Conservation (phyloP, 805 yeast genomes). For the Saturnispora bothae region DNA sequence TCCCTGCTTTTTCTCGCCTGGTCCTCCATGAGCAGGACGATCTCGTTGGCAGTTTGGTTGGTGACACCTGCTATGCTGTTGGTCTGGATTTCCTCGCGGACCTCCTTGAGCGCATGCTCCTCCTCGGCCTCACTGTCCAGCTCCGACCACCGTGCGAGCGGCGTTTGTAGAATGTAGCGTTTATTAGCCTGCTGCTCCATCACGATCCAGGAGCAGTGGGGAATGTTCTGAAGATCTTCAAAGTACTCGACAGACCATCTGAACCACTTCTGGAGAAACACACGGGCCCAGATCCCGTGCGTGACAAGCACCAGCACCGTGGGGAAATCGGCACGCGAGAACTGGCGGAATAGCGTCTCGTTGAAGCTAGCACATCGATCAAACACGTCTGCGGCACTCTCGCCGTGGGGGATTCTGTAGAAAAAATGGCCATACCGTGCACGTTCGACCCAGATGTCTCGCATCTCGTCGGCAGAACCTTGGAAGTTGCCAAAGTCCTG, state of each 20-base stretch:
- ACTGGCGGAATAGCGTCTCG: slow-evolving; percentile 76
- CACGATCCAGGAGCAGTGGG: slow-evolving; percentile 72
- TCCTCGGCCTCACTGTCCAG: slow-evolving; percentile 25
- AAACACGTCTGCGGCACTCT: slow-evolving; percentile 91
- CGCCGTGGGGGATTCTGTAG: slow-evolving; percentile 87
- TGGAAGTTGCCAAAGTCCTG: slow-evolving; percentile 95
- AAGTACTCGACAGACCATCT: slow-evolving; percentile 87
- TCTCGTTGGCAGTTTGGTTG: slow-evolving; percentile 27
- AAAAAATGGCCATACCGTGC: slow-evolving; percentile 84
- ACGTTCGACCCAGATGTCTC: slow-evolving; percentile 69
- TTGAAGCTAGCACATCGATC: slow-evolving; percentile 87
- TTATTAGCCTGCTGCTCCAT: slow-evolving; percentile 53
- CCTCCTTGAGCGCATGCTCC: slow-evolving; percentile 17
- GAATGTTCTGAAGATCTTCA: slow-evolving; percentile 72
- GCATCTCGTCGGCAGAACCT: slow-evolving; percentile 66
- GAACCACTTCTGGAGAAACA: slow-evolving; percentile 89
- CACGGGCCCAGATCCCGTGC: slow-evolving; percentile 92
- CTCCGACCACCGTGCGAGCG: slow-evolving; percentile 64
- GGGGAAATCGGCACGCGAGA: slow-evolving; percentile 61
- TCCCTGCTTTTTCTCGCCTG: slow-evolving; percentile 17
- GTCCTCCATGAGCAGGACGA: slow-evolving; percentile 34
- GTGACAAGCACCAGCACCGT: slow-evolving; percentile 74
- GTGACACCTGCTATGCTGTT: slow-evolving; percentile 10
- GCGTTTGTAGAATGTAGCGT: slow-evolving; percentile 49
- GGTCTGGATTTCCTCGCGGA: slow-evolving; percentile 19